Evolutionary conservation across 148 eudicot genomes (phyloP).

Genomic region (Vaccinium darrowii): DNA sequence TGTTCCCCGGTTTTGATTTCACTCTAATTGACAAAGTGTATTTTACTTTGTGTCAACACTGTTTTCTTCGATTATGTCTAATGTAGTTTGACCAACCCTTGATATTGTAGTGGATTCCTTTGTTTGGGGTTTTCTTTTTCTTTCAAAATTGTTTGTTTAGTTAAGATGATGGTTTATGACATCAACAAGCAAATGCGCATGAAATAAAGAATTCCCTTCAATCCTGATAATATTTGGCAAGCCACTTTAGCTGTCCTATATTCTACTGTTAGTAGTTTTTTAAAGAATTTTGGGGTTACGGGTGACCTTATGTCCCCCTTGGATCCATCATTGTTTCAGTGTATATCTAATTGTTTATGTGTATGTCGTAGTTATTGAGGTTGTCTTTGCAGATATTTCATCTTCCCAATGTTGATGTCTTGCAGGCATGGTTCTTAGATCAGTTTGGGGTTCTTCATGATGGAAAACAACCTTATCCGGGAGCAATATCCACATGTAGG

Average conservation of each 20-base stretch:
- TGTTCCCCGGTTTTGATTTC: no score
- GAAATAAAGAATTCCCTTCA: neutral
- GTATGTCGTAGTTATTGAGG: neutral
- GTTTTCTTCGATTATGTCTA: neutral
- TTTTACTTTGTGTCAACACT: neutral
- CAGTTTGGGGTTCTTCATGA: slow-evolving; percentile 98
- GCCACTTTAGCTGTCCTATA: neutral
- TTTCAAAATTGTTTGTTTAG: neutral
- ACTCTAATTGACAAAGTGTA: neutral
- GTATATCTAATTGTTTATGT: neutral
- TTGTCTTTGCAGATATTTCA: neutral
- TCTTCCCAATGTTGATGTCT: neutral
- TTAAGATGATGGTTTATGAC: neutral
- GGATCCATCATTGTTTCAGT: neutral
- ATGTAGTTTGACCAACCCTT: neutral
- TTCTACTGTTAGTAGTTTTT: neutral
- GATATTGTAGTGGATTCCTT: neutral
- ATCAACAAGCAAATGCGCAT: neutral
- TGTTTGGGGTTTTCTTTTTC: neutral
- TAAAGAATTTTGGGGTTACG: neutral
- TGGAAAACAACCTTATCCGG: slow-evolving; percentile 93
- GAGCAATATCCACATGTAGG: slow-evolving; percentile 82
- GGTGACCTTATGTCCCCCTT: neutral
- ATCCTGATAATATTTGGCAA: neutral
- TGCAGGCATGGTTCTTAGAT: slow-evolving; percentile 92